Base-by-base conservation (phyloP, 2,329 filamentous ascomycete genomes). In the Orbilia oligospora region DNA sequence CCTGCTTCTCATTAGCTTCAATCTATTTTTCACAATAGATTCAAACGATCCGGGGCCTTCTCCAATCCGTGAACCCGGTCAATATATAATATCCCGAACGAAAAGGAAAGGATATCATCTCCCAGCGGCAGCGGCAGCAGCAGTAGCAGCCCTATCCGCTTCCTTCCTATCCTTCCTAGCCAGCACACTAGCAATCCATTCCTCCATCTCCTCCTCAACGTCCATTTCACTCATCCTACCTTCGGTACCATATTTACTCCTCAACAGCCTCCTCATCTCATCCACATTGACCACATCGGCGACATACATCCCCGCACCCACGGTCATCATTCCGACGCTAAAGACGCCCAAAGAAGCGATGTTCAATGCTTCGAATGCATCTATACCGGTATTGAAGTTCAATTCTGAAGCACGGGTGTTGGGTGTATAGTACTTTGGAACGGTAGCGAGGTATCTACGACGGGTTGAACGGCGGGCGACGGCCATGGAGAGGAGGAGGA, bases 291-390 rank as follows among this genome's bases (percentile, higher is more conserved):
- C 90, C 41, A 98, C 89, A 83, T 97, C 92, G 77, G 96, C 89
- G 0, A 89, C 90, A 88, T 91, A 97, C 79, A 93, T 87, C 10
- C 91, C 84, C 0, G 91, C 93, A 2, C 95, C 96, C 0, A 89
- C 87, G 8, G 88, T 85, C 88, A 97, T 90, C 84, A 97, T 90
- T 0, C 88, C 91, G 63, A 96, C 89, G 81, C 91, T 92, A 36
- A 90, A 83, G 12, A 96, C 93, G 82, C 97, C 97, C 81, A 97
- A 88, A 0, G 94, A 97, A 0, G 95, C 96, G 41, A 97, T 86
- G 61, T 91, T 92, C 22, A 99, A 86, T 0, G 95, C 95, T 84
- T 97, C 92, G 38, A 92, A 85, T 0, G 95, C 95, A 80, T 97
- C 91, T 46, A 92, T 83, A 0, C 89, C 88, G 6, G 90, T 90